A percentile compares a stretch with the other conserved stretches of the same genome.
phyloP scores from a whole-genome alignment of 345 rosid species.

The Boechera stricta region DNA sequence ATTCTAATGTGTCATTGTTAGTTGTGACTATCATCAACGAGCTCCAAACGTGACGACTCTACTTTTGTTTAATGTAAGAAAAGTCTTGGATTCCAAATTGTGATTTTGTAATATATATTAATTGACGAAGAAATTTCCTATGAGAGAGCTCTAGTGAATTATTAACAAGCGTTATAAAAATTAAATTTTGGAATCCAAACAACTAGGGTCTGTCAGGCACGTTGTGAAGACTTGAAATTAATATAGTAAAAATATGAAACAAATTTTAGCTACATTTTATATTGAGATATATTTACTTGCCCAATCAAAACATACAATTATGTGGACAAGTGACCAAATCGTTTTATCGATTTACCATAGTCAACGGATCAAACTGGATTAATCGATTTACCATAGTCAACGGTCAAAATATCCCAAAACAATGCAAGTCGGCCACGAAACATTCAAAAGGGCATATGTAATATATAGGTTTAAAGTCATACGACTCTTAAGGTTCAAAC shows the following conservation, averaged over 20 bases:
- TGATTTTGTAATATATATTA: background rate
- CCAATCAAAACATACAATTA: background rate
- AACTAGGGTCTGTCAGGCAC: background rate
- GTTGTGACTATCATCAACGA: constrained; percentile 19
- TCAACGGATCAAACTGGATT: background rate
- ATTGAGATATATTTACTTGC: background rate
- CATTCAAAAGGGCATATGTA: background rate
- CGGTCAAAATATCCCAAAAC: background rate
- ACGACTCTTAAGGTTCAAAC: too few relatives aligned
- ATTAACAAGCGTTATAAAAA: background rate
- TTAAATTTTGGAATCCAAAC: background rate
- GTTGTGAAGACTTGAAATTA: background rate
- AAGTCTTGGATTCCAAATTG: constrained; percentile 8
- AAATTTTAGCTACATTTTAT: background rate
- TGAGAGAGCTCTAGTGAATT: background rate
- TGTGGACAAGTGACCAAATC: background rate
- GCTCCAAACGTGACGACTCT: constrained; percentile 18
- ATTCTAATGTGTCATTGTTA: constrained; percentile 8
- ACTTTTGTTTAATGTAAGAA: background rate
- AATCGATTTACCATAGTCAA: background rate
- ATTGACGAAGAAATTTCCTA: background rate
- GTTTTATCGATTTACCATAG: background rate
- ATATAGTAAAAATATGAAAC: background rate
- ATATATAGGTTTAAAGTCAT: too few relatives aligned
- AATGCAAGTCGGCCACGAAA: background rate